Evolutionary conservation across 2,329 filamentous ascomycete genomes (phyloP), one percentile per base, ranked within the genome.

Genomic region (Daldinia sp.): DNA sequence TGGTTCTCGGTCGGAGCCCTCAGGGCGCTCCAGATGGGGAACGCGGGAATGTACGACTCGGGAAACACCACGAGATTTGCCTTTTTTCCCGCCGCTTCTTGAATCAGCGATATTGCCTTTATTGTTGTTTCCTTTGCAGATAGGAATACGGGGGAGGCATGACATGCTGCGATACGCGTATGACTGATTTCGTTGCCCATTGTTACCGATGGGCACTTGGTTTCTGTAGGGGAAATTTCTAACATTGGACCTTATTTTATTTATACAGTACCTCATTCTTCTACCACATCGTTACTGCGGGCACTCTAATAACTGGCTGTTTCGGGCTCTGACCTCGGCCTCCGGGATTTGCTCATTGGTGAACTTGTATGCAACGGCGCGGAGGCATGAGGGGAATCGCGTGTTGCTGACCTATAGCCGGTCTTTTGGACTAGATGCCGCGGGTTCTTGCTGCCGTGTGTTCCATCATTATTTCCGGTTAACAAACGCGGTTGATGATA

Each of bases 11-110:
- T 79, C 0, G 84, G 84, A 0, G 83, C 68, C 0, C 77, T 74
- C 0, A 83, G 19, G 1, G 81, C 74, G 17, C 78, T 81, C 83
- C 84, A 86, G 17, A 84, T 57, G 0, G 84, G 83, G 49, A 85
- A 86, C 0, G 81, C 83, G 0, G 83, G 78, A 39, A 86, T 83
- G 67, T 77, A 83, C 0, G 81, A 79, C 68, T 86, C 83, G 0
- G 84, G 83, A 64, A 86, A 85, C 25, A 84, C 79, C 10, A 86
- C 77, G 3, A 86, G 72, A 19, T 84, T 78, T 6, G 83, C 82
- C 0, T 70, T 68, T 51, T 81, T 76, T 1, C 51, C 60, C 0
- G 81, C 77, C 0, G 83, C 82, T 63, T 77, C 68, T 13, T 78
- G 70, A 56, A 86, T 83, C 7, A 83, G 70, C 0, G 64, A 63